These are phyloP conservation scores for Hemileccinum impolitum DNA, from an alignment of 768 basidiomycete genomes.

Conservation along the genomic window DNA sequence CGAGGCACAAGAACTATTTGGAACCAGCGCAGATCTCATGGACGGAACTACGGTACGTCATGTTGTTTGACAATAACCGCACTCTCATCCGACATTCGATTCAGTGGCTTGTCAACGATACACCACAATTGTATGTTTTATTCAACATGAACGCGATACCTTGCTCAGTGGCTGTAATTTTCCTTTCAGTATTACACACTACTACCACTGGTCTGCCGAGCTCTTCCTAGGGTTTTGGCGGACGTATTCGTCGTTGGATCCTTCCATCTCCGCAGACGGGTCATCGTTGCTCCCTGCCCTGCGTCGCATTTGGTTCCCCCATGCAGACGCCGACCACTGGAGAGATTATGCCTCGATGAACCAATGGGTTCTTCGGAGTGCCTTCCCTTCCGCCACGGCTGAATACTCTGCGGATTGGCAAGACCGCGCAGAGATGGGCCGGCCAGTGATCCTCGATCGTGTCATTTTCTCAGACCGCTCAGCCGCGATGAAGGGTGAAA, in stretches of 20 bases:
- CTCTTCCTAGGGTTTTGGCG: constrained; percentile 92
- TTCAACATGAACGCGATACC: neutral
- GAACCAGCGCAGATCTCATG: constrained; percentile 65
- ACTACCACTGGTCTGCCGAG: constrained; percentile 93
- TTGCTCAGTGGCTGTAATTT: neutral
- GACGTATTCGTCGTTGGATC: constrained; percentile 80
- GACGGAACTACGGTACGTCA: constrained; percentile 68
- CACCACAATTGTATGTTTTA: constrained; percentile 72
- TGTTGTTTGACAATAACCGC: neutral
- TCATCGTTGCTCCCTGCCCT: constrained; percentile 70
- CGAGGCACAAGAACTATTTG: constrained; percentile 68
- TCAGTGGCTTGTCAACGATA: constrained; percentile 81
- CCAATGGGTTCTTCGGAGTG: constrained; percentile 74
- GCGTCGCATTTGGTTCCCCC: constrained; percentile 73
- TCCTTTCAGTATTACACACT: constrained; percentile 71
- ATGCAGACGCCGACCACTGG: constrained; percentile 75
- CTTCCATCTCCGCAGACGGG: constrained; percentile 59
- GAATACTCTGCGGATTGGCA: constrained; percentile 84
- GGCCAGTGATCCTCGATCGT: constrained; percentile 80
- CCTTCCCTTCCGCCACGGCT: constrained; percentile 76
- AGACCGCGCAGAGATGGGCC: constrained; percentile 68
- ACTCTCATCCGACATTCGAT: constrained; percentile 1
- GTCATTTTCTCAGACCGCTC: constrained; percentile 85
- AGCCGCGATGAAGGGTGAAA: constrained; percentile 70
- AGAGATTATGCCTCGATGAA: constrained; percentile 92